These are phyloP conservation scores for Gossypium ekmanianum DNA, from an alignment of 345 rosid genomes.

Conservation along the genomic window DNA sequence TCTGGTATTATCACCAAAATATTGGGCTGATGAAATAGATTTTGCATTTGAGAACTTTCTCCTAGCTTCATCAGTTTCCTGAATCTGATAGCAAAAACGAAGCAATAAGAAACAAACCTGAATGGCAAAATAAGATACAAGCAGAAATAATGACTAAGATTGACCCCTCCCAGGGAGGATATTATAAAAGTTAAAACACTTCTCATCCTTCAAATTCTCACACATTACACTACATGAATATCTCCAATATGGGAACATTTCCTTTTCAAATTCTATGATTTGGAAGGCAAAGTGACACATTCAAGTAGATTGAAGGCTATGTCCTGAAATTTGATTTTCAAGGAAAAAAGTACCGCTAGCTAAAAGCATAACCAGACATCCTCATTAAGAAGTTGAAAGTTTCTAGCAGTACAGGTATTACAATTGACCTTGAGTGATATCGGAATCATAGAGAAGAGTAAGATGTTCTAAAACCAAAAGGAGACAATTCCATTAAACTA, in stretches of 20 bases:
- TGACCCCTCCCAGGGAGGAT: background rate
- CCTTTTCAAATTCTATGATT: background rate
- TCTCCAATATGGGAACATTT: background rate
- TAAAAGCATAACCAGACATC: background rate
- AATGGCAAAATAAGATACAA: background rate
- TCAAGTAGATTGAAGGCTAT: background rate
- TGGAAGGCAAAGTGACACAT: background rate
- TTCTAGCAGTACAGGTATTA: background rate
- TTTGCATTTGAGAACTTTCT: slow-evolving; percentile 95
- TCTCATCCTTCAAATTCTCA: background rate
- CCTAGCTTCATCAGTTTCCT: slow-evolving; percentile 95
- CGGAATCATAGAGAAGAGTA: slow-evolving; percentile 6
- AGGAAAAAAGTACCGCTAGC: background rate
- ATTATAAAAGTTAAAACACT: background rate
- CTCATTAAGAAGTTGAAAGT: background rate
- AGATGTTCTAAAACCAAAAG: background rate
- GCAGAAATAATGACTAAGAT: background rate
- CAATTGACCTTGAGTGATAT: background rate
- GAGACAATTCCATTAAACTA: background rate
- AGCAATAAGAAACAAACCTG: slow-evolving; percentile 6
- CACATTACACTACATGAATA: background rate
- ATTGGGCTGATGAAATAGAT: slow-evolving; percentile 96
- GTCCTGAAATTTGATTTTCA: background rate
- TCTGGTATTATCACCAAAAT: slow-evolving; percentile 64
- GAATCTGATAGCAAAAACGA: slow-evolving; percentile 44